Percentiles rank a stretch among this genome's conserved stretches.
These are phyloP conservation scores for Tetraselmis chui DNA, from an alignment of 139 green algal species.

Conservation along the genomic window DNA sequence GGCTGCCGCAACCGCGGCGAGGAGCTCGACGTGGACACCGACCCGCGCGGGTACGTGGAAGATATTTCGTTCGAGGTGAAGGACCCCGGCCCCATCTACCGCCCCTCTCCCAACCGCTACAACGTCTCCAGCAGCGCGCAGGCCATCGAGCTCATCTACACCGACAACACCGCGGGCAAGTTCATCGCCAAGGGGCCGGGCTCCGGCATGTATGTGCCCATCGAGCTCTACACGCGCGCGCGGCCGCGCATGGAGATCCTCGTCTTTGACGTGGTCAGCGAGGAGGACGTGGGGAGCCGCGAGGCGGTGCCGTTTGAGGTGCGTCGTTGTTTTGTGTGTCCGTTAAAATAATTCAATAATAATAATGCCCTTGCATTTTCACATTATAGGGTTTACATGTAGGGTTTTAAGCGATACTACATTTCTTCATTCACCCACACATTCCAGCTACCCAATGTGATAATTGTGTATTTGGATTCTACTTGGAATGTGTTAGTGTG, in stretches of 20 bases:
- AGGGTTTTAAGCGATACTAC: no score
- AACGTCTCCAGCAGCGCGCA: neutral
- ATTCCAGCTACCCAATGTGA: no score
- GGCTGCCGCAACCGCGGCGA: neutral
- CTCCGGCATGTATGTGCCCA: neutral
- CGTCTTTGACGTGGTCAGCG: neutral
- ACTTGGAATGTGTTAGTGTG: no score
- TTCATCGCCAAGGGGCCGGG: constrained; percentile 3
- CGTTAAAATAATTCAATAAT: no score
- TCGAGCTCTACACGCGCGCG: neutral
- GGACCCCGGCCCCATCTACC: neutral
- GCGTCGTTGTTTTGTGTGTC: no score
- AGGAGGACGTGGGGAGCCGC: neutral
- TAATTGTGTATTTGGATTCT: no score
- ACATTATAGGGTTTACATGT: no score
- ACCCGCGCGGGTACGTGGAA: neutral
- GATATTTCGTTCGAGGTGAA: neutral
- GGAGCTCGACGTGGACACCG: neutral
- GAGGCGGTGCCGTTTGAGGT: neutral
- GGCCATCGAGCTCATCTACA: constrained; percentile 1
- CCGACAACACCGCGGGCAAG: neutral
- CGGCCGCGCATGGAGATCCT: neutral
- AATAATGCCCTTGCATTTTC: no score
- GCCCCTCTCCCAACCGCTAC: neutral
- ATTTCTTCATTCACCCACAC: no score